These are phyloP conservation scores for Xerocomus potaroensis DNA, from an alignment of 768 basidiomycete genomes.

Conservation along the genomic window DNA sequence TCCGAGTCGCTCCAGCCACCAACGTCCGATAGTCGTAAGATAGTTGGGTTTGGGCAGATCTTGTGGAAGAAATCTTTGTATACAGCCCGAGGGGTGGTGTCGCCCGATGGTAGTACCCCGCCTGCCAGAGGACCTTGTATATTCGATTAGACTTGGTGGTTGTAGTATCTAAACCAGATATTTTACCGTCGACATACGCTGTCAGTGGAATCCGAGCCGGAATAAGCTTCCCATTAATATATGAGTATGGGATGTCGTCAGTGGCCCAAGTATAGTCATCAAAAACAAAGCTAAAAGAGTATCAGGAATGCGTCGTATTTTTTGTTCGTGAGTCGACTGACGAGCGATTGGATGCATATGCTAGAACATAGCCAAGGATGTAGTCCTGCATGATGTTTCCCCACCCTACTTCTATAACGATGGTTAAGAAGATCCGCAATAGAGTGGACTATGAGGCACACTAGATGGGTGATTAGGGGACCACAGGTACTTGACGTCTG, in stretches of 20 bases:
- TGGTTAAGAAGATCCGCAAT: not conserved
- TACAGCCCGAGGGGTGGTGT: slow-evolving; percentile 32
- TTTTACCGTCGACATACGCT: slow-evolving; percentile 33
- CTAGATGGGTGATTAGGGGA: slow-evolving; percentile 40
- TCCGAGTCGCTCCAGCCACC: slow-evolving; percentile 16
- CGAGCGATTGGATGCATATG: slow-evolving; percentile 32
- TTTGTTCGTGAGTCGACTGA: slow-evolving; percentile 14
- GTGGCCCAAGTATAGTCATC: slow-evolving; percentile 40
- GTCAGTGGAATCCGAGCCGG: slow-evolving; percentile 37
- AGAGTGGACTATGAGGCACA: not conserved
- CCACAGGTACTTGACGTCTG: slow-evolving; percentile 39
- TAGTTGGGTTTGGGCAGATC: slow-evolving; percentile 34
- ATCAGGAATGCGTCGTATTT: not conserved
- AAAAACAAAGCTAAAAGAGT: slow-evolving; percentile 33
- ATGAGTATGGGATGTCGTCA: slow-evolving; percentile 32
- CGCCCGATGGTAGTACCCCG: slow-evolving; percentile 29
- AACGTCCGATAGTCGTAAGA: slow-evolving; percentile 28
- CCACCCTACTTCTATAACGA: slow-evolving; percentile 30
- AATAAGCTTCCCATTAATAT: slow-evolving; percentile 31
- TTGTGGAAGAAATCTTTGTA: slow-evolving; percentile 33
- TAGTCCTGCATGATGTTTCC: slow-evolving; percentile 39
- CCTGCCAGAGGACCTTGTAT: slow-evolving; percentile 37
- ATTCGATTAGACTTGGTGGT: not conserved
- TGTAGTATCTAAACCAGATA: not conserved
- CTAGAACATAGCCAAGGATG: slow-evolving; percentile 31